A percentile compares a stretch with the other conserved stretches of the same genome.
Conservation (phyloP, 2,329 filamentous ascomycete genomes). For the Pseudogymnoascus sp. region DNA sequence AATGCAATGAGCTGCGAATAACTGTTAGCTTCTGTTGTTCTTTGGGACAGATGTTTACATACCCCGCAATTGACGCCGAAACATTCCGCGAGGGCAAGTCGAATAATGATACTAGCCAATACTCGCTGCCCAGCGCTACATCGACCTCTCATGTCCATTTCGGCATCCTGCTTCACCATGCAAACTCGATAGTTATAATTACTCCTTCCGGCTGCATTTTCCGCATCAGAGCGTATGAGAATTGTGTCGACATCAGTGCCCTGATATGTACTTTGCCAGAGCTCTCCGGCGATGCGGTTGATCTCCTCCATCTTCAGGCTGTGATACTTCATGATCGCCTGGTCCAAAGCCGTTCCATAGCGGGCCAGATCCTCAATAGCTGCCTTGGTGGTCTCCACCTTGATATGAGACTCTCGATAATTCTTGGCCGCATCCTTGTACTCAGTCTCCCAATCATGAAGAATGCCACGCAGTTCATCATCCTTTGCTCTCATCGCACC, state of each 20-base stretch:
- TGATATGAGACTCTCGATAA: constrained; percentile 82
- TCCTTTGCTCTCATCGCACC: constrained; percentile 80
- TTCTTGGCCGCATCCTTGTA: constrained; percentile 74
- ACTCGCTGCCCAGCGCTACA: constrained; percentile 97
- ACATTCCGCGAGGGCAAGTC: constrained; percentile 87
- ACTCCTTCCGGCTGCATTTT: constrained; percentile 63
- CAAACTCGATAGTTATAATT: constrained; percentile 95
- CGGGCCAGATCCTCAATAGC: constrained; percentile 83
- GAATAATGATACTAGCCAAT: constrained; percentile 93
- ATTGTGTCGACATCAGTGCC: constrained; percentile 97
- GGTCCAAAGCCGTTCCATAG: constrained; percentile 77
- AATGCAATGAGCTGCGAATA: constrained; percentile 65
- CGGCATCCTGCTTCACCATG: constrained; percentile 94
- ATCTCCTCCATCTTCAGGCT: constrained; percentile 97
- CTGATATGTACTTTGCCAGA: constrained; percentile 97
- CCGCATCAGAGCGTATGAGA: constrained; percentile 84
- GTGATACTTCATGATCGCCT: constrained; percentile 96
- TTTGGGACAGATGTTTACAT: constrained; percentile 17
- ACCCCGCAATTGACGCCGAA: constrained; percentile 89
- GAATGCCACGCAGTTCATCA: constrained; percentile 62
- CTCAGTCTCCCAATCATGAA: constrained; percentile 73
- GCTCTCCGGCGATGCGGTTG: constrained; percentile 85
- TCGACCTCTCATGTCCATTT: constrained; percentile 99
- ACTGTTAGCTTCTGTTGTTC: neutral
- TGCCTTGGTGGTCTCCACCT: constrained; percentile 83